Percentiles rank a stretch among this genome's conserved stretches.
These are phyloP conservation scores for Hypoxylon sp. DNA, from an alignment of 2,329 filamentous ascomycete genomes.

Conservation along the genomic window DNA sequence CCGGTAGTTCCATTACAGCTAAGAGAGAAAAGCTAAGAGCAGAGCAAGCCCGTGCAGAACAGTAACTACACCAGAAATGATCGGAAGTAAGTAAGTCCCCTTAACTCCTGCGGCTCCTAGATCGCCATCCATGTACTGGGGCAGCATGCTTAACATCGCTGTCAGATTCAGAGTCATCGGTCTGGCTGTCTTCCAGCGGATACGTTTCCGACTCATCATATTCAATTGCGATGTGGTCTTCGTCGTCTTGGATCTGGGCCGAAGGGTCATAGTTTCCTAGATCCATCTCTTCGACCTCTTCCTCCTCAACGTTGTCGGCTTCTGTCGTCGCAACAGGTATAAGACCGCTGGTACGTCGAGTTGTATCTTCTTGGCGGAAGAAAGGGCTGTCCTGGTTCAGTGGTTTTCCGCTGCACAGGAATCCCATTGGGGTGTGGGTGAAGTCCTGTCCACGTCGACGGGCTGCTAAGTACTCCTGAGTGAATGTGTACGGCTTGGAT, in stretches of 20 bases:
- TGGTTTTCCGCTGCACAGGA: constrained; percentile 65
- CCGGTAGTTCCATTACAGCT: neutral
- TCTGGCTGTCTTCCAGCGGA: constrained; percentile 17
- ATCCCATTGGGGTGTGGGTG: constrained; percentile 70
- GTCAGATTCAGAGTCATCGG: neutral
- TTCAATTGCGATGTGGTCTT: constrained; percentile 39
- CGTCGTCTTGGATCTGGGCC: constrained; percentile 40
- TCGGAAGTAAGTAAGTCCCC: neutral
- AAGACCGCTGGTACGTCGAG: constrained; percentile 17
- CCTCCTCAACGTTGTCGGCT: constrained; percentile 29
- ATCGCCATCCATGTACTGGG: neutral
- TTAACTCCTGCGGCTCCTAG: neutral
- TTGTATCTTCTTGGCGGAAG: constrained; percentile 55
- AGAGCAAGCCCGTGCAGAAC: neutral
- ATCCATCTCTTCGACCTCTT: constrained; percentile 37
- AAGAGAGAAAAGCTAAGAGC: neutral
- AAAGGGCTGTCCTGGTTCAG: constrained; percentile 65
- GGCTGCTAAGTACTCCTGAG: constrained; percentile 68
- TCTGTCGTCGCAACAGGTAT: constrained; percentile 29
- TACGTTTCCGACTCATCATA: constrained; percentile 46
- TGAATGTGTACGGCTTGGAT: constrained; percentile 58
- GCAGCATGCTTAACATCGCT: neutral
- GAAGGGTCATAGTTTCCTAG: constrained; percentile 43
- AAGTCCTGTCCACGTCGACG: constrained; percentile 71
- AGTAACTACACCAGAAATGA: neutral